Conservation (phyloP, 2,329 filamentous ascomycete species). For the Epicoccum nigrum region DNA sequence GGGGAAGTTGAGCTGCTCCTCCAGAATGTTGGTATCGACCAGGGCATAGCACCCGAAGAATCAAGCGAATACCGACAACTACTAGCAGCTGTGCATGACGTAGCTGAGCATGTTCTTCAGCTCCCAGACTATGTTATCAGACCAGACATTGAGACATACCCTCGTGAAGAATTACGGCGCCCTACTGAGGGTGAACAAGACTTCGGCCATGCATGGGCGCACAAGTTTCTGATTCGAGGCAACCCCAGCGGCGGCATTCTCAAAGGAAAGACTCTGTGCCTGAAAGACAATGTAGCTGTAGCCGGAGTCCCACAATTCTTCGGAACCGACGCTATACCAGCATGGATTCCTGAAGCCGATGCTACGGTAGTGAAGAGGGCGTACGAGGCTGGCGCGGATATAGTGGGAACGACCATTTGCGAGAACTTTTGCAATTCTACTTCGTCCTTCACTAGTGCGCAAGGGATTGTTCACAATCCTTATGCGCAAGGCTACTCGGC, state of each 20-base stretch:
- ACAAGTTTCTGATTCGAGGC: constrained; percentile 56
- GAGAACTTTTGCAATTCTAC: constrained; percentile 61
- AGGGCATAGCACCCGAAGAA: constrained; percentile 45
- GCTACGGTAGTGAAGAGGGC: constrained; percentile 60
- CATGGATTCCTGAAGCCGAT: constrained; percentile 60
- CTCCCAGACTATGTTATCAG: constrained; percentile 57
- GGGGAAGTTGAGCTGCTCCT: constrained; percentile 33
- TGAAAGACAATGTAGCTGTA: constrained; percentile 63
- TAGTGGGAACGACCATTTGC: constrained; percentile 59
- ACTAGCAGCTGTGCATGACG: constrained; percentile 59
- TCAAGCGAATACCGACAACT: constrained; percentile 56
- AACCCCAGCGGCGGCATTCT: constrained; percentile 21
- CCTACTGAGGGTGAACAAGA: constrained; percentile 40
- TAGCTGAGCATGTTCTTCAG: constrained; percentile 53
- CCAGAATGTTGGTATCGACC: constrained; percentile 29
- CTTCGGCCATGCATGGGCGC: constrained; percentile 59
- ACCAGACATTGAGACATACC: constrained; percentile 52
- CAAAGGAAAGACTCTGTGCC: constrained; percentile 53
- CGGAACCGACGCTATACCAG: constrained; percentile 56
- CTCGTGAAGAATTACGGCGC: constrained; percentile 53
- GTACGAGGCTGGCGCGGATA: constrained; percentile 58
- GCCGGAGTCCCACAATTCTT: constrained; percentile 61
- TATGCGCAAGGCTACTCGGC: constrained; percentile 53
- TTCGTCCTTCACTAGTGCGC: constrained; percentile 55
- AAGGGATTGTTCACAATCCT: constrained; percentile 50